Percentiles rank a stretch among this genome's conserved stretches.
phyloP scores from a whole-genome alignment of 805 yeast species.

The Saccharomycopsis fibuligera region DNA sequence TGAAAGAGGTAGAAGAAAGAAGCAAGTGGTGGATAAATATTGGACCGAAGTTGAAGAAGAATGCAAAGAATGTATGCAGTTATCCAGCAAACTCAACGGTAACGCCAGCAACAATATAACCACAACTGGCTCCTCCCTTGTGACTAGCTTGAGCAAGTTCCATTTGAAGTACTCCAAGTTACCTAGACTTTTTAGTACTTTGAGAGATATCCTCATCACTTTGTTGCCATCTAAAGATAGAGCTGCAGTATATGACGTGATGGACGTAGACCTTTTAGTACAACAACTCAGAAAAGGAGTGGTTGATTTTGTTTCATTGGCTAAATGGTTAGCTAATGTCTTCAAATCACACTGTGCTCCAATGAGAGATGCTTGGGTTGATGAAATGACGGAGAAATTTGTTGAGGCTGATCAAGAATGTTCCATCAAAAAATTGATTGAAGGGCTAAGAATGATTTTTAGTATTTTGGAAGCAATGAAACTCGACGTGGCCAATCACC shows the following conservation, averaged over 20 bases:
- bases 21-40: slow-evolving; percentile 67
- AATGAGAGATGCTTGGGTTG: slow-evolving; percentile 88
- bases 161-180: slow-evolving; percentile 37
- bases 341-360: slow-evolving; percentile 93
- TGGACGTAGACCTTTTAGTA: slow-evolving; percentile 68
- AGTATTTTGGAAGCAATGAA: slow-evolving; percentile 91
- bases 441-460: slow-evolving; percentile 71
- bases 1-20: slow-evolving; percentile 79
- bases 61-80: slow-evolving; percentile 38
- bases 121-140: not conserved
- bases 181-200: slow-evolving; percentile 68
- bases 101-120: slow-evolving; percentile 22
- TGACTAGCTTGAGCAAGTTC: slow-evolving; percentile 7
- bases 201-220: slow-evolving; percentile 67
- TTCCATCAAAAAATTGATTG: slow-evolving; percentile 51
- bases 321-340: slow-evolving; percentile 68
- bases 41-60: slow-evolving; percentile 76
- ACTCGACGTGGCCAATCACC: slow-evolving; percentile 91
- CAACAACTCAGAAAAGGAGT: slow-evolving; percentile 70
- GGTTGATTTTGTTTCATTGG: slow-evolving; percentile 64
- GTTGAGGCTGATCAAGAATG: slow-evolving; percentile 36
- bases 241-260: slow-evolving; percentile 54
- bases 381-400: slow-evolving; percentile 56
- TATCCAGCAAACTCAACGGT: slow-evolving; percentile 22
- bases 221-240: slow-evolving; percentile 76